Percentiles rank a stretch among this genome's conserved stretches.
Conservation (phyloP, 1,284 basidiomycete species). For the Anthracocystis panici-leucophaei region DNA sequence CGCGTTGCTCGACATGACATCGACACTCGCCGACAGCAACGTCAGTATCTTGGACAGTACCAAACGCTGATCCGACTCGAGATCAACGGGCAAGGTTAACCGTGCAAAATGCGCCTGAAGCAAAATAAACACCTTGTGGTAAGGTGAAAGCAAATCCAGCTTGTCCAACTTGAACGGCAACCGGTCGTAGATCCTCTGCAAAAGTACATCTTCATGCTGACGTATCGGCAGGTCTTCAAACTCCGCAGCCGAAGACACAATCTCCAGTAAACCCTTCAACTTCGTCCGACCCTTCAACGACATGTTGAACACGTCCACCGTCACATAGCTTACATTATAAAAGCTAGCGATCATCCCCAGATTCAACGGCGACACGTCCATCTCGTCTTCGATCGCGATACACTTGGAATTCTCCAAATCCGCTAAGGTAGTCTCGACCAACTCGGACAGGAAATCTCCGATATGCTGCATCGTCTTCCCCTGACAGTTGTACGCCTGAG, state of each 20-base stretch:
- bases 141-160: constrained; percentile 90
- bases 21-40: constrained; percentile 78
- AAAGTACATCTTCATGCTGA: constrained; percentile 72
- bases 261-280: constrained; percentile 94
- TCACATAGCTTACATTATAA: constrained; percentile 82
- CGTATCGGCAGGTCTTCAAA: constrained; percentile 91
- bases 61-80: constrained; percentile 87
- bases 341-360: constrained; percentile 72
- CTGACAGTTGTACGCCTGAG: constrained; percentile 69
- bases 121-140: constrained; percentile 97
- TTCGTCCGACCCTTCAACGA: constrained; percentile 98
- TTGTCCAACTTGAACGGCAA: constrained; percentile 88
- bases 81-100: constrained; percentile 88
- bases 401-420: constrained; percentile 95
- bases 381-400: constrained; percentile 82
- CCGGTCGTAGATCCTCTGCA: constrained; percentile 89
- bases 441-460: constrained; percentile 78
- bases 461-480: constrained; percentile 65
- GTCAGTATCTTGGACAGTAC: constrained; percentile 92
- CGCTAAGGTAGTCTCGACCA: constrained; percentile 91
- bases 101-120: constrained; percentile 97
- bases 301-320: constrained; percentile 94
- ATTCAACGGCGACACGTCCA: constrained; percentile 71
- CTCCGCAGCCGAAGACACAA: constrained; percentile 94
- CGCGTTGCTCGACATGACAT: constrained; percentile 96